Evolutionary conservation across 352 stramenopile genomes (phyloP), one percentile per base, ranked within the genome.

Genomic region (Phytophthora pini): DNA sequence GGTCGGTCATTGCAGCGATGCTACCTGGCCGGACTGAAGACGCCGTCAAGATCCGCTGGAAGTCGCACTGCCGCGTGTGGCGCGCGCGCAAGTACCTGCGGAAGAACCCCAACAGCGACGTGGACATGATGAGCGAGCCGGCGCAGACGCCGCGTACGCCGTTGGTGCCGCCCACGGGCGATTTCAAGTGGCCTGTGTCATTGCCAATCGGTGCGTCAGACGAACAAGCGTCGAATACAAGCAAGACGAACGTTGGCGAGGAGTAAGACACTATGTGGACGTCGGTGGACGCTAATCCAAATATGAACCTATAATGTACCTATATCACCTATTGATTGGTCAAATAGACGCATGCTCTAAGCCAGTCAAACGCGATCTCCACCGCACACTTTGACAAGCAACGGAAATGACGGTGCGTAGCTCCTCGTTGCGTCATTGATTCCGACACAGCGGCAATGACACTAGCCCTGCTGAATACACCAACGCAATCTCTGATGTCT

Each of bases 21-120:
- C 74, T 98, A 24, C 84, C 85, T 0, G 92, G 92, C 2, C 79
- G 92, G 38, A 97, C 89, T 0, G 91, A 97, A 62, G 94, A 98
- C 59, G 85, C 87, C 11, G 87, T 98, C 56, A 98, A 98, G 86
- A 98, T 97, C 71, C 86, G 89, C 41, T 97, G 90, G 90, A 97
- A 97, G 65, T 93, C 87, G 55, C 70, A 94, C 60, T 94, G 88
- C 70, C 86, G 87, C 46, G 72, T 94, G 22, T 94, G 86, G 86
- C 82, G 84, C 51, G 84, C 84, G 56, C 82, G 82, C 56, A 93
- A 93, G 70, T 93, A 93, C 68, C 73, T 93, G 74, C 80, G 84
- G 43, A 93, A 93, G 67, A 72, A 74, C 41, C 62, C 74, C 29
- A 76, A 74, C 56, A 75, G 64, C 44, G 66, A 76, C 36, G 64